Percentiles rank a stretch among this genome's conserved stretches.
phyloP scores from a whole-genome alignment of 805 yeast genomes.

The Kodamaea lidongshanica region DNA sequence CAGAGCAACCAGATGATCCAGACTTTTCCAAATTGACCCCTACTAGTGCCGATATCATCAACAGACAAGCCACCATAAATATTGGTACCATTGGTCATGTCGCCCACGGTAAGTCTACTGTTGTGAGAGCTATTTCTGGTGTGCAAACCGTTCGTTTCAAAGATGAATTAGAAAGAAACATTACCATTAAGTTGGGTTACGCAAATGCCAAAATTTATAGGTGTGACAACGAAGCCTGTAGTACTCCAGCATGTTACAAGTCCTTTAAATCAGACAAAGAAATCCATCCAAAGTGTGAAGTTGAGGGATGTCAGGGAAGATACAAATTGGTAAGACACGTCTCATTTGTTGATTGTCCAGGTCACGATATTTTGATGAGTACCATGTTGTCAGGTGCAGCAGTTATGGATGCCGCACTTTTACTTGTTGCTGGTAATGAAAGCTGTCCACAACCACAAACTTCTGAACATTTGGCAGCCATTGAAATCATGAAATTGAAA shows the following conservation, averaged over 20 bases:
- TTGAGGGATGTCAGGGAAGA: conserved; percentile 84
- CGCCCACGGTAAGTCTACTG: conserved; percentile 93
- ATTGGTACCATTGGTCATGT: conserved; percentile 97
- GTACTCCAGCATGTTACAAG: conserved; percentile 91
- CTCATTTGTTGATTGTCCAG: conserved; percentile 98
- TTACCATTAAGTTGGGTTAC: conserved; percentile 96
- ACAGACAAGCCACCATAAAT: conserved; percentile 98
- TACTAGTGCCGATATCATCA: conserved; percentile 88
- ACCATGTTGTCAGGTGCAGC: conserved; percentile 99
- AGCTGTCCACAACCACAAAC: conserved; percentile 99
- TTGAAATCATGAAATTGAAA: conserved; percentile 96
- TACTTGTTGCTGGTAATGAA: conserved; percentile 96
- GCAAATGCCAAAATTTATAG: conserved; percentile 98
- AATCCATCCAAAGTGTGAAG: conserved; percentile 85
- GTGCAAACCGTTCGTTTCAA: conserved; percentile 99
- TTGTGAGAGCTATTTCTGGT: conserved; percentile 93
- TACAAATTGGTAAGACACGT: conserved; percentile 91
- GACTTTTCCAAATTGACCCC: conserved; percentile 81
- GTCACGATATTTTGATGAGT: conserved; percentile 99
- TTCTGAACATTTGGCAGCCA: conserved; percentile 98
- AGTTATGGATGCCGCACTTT: conserved; percentile 98
- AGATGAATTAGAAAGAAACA: conserved; percentile 97
- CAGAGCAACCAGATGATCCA: conserved; percentile 90
- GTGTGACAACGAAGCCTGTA: conserved; percentile 79
- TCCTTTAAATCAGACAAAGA: conserved; percentile 94